Conservation (phyloP, 805 yeast species). For the Metschnikowia borealis region DNA sequence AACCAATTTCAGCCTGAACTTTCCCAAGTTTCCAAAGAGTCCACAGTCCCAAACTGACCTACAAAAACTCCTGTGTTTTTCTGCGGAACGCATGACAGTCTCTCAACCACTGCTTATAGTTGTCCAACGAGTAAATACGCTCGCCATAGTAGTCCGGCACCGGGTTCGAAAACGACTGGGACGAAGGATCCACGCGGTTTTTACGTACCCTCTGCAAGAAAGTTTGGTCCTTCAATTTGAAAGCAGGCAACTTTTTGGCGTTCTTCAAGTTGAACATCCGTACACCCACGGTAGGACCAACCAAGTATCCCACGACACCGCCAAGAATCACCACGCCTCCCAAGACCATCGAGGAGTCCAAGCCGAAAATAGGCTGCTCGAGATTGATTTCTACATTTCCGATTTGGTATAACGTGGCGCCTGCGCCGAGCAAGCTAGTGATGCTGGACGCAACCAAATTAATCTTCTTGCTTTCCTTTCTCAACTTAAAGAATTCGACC, state of each 20-base stretch:
- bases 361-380: constrained; percentile 78
- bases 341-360: constrained; percentile 82
- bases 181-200: constrained; percentile 88
- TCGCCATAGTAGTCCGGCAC: constrained; percentile 99
- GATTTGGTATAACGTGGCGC: constrained; percentile 67
- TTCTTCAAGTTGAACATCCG: constrained; percentile 58
- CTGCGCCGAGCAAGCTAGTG: constrained; percentile 64
- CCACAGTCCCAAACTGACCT: background rate
- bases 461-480: constrained; percentile 70
- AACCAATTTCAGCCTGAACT: background rate
- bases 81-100: constrained; percentile 89
- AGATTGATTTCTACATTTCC: constrained; percentile 84
- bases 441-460: constrained; percentile 64
- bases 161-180: constrained; percentile 87
- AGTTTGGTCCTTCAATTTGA: constrained; percentile 59
- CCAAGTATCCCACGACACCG: constrained; percentile 72
- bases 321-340: constrained; percentile 69
- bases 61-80: constrained; percentile 73
- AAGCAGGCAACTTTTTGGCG: constrained; percentile 43
- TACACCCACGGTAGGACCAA: constrained; percentile 81
- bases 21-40: background rate
- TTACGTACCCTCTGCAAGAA: constrained; percentile 70
- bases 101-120: constrained; percentile 92
- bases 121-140: constrained; percentile 79
- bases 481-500: constrained; percentile 73